Evolutionary conservation across 2,329 filamentous ascomycete species (phyloP).

Genomic region (Tricladium varicosporioides): DNA sequence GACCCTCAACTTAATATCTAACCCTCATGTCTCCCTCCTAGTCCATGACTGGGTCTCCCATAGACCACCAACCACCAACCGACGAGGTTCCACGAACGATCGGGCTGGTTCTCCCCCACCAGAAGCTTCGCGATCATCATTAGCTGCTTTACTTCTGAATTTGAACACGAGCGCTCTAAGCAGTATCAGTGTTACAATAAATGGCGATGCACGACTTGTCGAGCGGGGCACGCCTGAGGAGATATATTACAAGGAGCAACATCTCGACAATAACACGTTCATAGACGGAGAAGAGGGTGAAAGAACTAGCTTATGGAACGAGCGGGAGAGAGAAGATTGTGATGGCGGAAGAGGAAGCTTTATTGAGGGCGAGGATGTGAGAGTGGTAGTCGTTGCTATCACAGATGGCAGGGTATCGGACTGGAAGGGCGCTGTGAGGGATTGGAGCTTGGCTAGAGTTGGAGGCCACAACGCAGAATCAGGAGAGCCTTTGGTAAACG

Average conservation of each 20-base stretch:
- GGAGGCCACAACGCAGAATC: not conserved
- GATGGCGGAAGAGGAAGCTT: slow-evolving; percentile 63
- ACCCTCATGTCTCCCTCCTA: slow-evolving; percentile 87
- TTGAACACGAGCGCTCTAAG: slow-evolving; percentile 87
- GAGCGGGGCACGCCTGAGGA: slow-evolving; percentile 76
- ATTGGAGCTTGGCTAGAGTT: slow-evolving; percentile 52
- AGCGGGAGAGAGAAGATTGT: slow-evolving; percentile 31
- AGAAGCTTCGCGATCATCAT: slow-evolving; percentile 68
- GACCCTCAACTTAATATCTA: slow-evolving; percentile 76
- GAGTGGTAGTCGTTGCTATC: slow-evolving; percentile 84
- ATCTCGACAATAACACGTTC: slow-evolving; percentile 92
- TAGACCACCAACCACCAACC: slow-evolving; percentile 72
- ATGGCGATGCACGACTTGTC: slow-evolving; percentile 77
- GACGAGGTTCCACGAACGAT: slow-evolving; percentile 56
- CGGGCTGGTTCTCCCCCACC: slow-evolving; percentile 51
- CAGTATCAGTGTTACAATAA: slow-evolving; percentile 90
- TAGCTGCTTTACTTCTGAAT: slow-evolving; percentile 82
- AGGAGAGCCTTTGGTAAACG: slow-evolving; percentile 28
- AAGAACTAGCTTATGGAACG: slow-evolving; percentile 32
- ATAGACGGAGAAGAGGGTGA: slow-evolving; percentile 51
- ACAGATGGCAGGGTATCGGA: slow-evolving; percentile 85
- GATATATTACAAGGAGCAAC: slow-evolving; percentile 74
- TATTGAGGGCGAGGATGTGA: slow-evolving; percentile 77
- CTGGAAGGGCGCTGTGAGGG: slow-evolving; percentile 90
- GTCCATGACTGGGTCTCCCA: slow-evolving; percentile 98